Percentiles rank a stretch among this genome's conserved stretches.
These are phyloP conservation scores for Venturia aucupariae DNA, from an alignment of 2,329 filamentous ascomycete species.

Conservation along the genomic window DNA sequence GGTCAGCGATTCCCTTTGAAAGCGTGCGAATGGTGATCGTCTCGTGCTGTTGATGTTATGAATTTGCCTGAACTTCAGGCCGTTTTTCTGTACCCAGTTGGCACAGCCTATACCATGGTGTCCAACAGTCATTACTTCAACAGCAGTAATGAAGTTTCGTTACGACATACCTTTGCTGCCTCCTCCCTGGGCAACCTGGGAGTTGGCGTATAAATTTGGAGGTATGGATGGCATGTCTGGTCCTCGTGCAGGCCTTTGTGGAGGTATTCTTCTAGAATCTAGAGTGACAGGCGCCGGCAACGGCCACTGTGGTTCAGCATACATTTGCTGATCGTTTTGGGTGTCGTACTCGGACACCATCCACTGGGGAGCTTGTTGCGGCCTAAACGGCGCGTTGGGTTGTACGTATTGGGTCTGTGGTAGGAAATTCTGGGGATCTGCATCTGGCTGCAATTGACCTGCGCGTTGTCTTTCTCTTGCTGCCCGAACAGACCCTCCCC, in stretches of 20 bases:
- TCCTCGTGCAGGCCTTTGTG: conserved; percentile 7
- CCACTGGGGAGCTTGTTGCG: not conserved
- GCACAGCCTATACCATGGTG: not conserved
- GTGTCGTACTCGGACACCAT: not conserved
- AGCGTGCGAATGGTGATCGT: not conserved
- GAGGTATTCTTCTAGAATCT: not conserved
- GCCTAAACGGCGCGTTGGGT: not conserved
- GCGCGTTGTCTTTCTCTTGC: not conserved
- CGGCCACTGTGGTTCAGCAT: not conserved
- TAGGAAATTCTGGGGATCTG: not conserved
- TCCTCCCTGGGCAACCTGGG: not conserved
- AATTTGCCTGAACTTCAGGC: not conserved
- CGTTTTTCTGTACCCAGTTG: not conserved
- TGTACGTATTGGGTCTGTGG: not conserved
- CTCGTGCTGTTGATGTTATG: not conserved
- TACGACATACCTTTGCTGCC: not conserved
- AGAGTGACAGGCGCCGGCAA: not conserved
- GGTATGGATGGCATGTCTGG: not conserved
- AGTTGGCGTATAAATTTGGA: not conserved
- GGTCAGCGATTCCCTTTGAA: not conserved
- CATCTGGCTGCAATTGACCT: not conserved
- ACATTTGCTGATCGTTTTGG: not conserved
- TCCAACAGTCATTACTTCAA: not conserved
- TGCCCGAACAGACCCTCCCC: not conserved
- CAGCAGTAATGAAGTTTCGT: not conserved